Percentiles rank a stretch among this genome's conserved stretches.
Evolutionary conservation across 805 yeast species (phyloP).

Genomic region (Candida endomychidarum): DNA sequence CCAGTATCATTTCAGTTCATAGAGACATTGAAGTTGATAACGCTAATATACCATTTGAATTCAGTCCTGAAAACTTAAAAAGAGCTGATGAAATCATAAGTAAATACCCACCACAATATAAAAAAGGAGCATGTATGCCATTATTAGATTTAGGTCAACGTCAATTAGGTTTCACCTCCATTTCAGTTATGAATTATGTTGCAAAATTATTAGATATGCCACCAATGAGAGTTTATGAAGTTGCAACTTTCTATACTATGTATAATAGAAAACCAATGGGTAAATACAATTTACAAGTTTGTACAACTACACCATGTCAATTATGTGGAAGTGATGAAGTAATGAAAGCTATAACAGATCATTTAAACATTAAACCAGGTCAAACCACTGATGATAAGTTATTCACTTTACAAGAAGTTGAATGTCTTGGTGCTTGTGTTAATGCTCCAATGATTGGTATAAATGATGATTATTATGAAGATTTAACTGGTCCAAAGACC

Average conservation of each 20-base stretch:
- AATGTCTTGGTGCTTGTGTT: conserved; percentile 89
- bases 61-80: conserved; percentile 58
- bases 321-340: conserved; percentile 80
- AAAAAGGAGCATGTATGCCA: conserved; percentile 88
- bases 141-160: conserved; percentile 84
- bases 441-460: conserved; percentile 87
- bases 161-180: conserved; percentile 82
- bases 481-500: conserved; percentile 67
- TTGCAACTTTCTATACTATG: conserved; percentile 91
- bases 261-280: conserved; percentile 86
- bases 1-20: conserved; percentile 59
- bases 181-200: conserved; percentile 86
- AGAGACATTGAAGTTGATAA: conserved; percentile 71
- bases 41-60: conserved; percentile 68
- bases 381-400: conserved; percentile 72
- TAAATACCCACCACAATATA: conserved; percentile 83
- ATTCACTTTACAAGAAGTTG: conserved; percentile 84
- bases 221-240: conserved; percentile 92
- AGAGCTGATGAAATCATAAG: conserved; percentile 73
- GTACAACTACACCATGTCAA: conserved; percentile 90
- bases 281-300: conserved; percentile 76
- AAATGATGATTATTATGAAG: conserved; percentile 82
- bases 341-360: conserved; percentile 63
- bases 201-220: conserved; percentile 85
- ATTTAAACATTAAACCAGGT: conserved; percentile 68